Base-by-base conservation (phyloP, 2,329 filamentous ascomycete genomes). In the Clarireedia monteithiana region DNA sequence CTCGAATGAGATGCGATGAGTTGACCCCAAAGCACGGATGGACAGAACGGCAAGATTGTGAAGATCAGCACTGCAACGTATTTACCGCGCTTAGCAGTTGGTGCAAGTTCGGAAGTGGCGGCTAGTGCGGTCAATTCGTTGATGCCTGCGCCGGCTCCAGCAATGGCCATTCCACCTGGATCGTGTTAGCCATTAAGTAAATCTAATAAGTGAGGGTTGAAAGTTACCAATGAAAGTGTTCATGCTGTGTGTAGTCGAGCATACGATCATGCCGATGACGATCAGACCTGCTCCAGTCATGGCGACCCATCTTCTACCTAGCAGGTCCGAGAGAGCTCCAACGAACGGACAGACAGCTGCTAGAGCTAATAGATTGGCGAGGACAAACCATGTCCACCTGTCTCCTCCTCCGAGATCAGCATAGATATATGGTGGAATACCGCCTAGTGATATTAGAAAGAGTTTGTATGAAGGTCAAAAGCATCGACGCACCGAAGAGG, bases 71-170 rank as follows among this genome's bases (percentile, higher is more conserved):
- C 66, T 5, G 79, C 78, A n/a, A 84, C 79, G 59, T 85, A 85
- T 65, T 76, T 77, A 27, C 61, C 84, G 48, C 85, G 78, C 67
- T 86, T 81, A 17, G 78, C 74, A 20, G 81, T 81, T 1, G 85
- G 85, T 0, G 83, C 85, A 58, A 88, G 75, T 66, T 89, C 85
- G 2, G 83, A 82, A 1, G 84, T 85, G 36, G 78, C 85, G 27
- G 85, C 83, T 7, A 89, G 73, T 4, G 85, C 83, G 5, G 83
- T 88, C 36, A 88, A 72, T 49, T 88, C 84, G 61, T 83, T 84
- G 58, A 88, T 77, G 14, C 85, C 85, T 10, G 84, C 83, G 36
- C 84, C 85, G 5, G 81, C 72, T 1, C 85, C 85, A 9, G 83
- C 77, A 60, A 88, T 74, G 2, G 67, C 66, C 73, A 75, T 75